These are phyloP conservation scores for Blastobotrys petasosporus DNA, from an alignment of 1,139 yeast genomes.

Conservation along the genomic window DNA sequence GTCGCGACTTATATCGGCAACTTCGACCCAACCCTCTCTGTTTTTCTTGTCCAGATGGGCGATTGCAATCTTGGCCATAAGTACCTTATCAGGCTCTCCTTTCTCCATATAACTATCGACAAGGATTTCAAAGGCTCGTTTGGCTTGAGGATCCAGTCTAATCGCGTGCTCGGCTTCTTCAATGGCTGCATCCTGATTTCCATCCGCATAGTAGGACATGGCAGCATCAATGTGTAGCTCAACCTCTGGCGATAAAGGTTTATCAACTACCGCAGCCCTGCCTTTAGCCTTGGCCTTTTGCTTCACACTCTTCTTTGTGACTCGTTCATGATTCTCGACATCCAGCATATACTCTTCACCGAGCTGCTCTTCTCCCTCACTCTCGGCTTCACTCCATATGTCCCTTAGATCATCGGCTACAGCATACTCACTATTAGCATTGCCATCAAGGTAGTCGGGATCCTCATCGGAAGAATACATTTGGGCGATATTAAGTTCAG, in stretches of 20 bases:
- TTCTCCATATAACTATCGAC: slow-evolving; percentile 76
- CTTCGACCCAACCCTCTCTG: slow-evolving; percentile 74
- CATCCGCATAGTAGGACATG: slow-evolving; percentile 14
- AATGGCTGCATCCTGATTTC: slow-evolving; percentile 60
- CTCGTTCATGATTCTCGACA: slow-evolving; percentile 6
- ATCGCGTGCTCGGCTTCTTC: slow-evolving; percentile 66
- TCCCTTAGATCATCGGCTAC: background rate
- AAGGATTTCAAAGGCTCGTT: slow-evolving; percentile 75
- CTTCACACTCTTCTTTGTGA: background rate
- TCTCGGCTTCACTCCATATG: slow-evolving; percentile 2
- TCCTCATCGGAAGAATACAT: too few species aligned
- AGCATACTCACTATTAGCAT: background rate
- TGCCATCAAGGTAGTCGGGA: too few species aligned
- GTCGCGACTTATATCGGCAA: slow-evolving; percentile 69
- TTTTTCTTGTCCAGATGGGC: slow-evolving; percentile 78
- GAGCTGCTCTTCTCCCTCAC: slow-evolving; percentile 1
- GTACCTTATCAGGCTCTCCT: slow-evolving; percentile 64
- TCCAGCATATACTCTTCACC: slow-evolving; percentile 2
- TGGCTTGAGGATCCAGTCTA: slow-evolving; percentile 67
- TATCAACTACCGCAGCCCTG: slow-evolving; percentile 9
- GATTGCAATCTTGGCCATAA: slow-evolving; percentile 77
- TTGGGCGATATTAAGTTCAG: too few species aligned
- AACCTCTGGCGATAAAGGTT: slow-evolving; percentile 19
- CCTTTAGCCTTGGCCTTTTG: slow-evolving; percentile 2
- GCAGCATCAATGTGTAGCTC: slow-evolving; percentile 16